Evolutionary conservation across 495 filamentous ascomycete species (phyloP).

Genomic region (Penicillium paradoxum): DNA sequence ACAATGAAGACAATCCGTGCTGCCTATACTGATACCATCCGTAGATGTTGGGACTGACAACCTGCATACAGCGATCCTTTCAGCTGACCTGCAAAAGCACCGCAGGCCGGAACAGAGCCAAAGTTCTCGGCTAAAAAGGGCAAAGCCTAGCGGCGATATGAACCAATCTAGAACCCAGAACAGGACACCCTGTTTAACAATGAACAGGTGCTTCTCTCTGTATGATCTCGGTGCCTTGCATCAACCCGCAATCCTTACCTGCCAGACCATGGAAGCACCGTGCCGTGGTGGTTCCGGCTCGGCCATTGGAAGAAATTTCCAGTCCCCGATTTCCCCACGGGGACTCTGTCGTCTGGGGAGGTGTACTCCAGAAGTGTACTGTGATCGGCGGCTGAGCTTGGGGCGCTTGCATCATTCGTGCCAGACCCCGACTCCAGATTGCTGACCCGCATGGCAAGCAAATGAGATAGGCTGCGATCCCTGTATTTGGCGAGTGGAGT

Average conservation of each 20-base stretch:
- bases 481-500: neutral
- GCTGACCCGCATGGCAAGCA: constrained; percentile 1
- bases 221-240: neutral
- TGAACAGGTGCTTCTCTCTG: neutral
- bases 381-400: constrained; percentile 6
- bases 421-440: neutral
- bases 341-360: neutral
- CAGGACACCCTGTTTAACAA: neutral
- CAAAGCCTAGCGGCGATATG: neutral
- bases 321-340: neutral
- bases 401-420: constrained; percentile 1
- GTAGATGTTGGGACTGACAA: neutral
- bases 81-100: neutral
- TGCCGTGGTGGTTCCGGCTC: neutral
- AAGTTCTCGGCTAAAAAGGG: neutral
- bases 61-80: neutral
- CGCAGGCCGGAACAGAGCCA: neutral
- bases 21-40: too few relatives aligned
- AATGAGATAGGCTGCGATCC: neutral
- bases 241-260: neutral
- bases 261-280: neutral
- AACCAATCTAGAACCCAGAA: constrained; percentile 4
- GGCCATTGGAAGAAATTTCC: neutral
- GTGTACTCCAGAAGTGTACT: constrained; percentile 1
- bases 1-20: neutral